These are phyloP conservation scores for Cutaneotrichosporon cavernicola DNA, from an alignment of 1,284 basidiomycete species.

Conservation along the genomic window DNA sequence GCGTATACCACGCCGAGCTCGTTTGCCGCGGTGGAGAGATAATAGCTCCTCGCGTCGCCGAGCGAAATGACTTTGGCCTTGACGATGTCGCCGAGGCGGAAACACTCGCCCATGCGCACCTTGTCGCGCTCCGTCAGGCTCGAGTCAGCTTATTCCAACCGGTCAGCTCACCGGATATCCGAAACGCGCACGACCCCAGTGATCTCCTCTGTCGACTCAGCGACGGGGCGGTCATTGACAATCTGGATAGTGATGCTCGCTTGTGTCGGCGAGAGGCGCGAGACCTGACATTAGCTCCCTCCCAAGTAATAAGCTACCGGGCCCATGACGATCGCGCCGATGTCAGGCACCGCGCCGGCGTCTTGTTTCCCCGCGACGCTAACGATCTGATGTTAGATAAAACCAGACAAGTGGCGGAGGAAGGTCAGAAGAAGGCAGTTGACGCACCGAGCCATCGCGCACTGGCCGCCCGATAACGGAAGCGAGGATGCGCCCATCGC, in stretches of 20 bases:
- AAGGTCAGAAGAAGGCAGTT: background rate
- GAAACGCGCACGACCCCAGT: constrained; percentile 85
- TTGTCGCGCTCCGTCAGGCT: constrained; percentile 84
- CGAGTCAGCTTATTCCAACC: constrained; percentile 6
- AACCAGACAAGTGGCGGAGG: too few relatives aligned
- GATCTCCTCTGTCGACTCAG: constrained; percentile 81
- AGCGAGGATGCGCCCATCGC: constrained; percentile 66
- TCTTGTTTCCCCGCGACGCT: constrained; percentile 50
- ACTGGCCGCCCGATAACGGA: constrained; percentile 68
- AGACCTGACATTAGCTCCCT: constrained; percentile 56
- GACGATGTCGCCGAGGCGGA: constrained; percentile 93
- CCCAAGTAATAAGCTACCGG: background rate
- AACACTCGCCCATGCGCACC: constrained; percentile 89
- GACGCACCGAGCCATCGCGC: constrained; percentile 65
- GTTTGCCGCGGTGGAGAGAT: constrained; percentile 89
- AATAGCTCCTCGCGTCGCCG: constrained; percentile 90
- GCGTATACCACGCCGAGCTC: constrained; percentile 67
- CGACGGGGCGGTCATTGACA: constrained; percentile 84
- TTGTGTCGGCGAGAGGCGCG: constrained; percentile 81
- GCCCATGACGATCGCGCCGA: constrained; percentile 47
- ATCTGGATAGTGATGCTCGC: constrained; percentile 84
- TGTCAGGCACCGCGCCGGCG: constrained; percentile 50
- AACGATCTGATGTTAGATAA: constrained; percentile 31
- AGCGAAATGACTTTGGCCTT: constrained; percentile 86
- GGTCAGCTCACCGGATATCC: constrained; percentile 65